Conservation (phyloP, 139 green algal species). For the Haematococcus lacustris region DNA sequence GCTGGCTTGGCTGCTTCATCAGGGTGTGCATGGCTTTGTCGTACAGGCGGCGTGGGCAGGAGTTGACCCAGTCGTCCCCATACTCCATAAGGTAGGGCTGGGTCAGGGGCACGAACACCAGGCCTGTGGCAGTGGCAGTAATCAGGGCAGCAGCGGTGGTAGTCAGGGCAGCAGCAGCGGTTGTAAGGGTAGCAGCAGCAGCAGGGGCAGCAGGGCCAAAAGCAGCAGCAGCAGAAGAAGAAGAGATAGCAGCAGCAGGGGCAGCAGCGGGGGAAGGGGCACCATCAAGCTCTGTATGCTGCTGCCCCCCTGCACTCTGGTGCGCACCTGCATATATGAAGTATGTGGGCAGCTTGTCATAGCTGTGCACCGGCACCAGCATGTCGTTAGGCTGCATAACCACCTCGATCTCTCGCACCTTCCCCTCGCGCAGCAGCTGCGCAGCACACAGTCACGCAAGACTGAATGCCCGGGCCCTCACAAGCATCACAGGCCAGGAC, state of each 20-base stretch:
- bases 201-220: no score
- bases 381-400: conserved; percentile 35
- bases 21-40: conserved; percentile 51
- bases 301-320: no score
- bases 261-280: no score
- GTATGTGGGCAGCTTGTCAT: conserved; percentile 53
- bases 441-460: background rate
- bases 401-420: conserved; percentile 17
- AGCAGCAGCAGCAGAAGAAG: no score
- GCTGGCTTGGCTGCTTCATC: conserved; percentile 33
- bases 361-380: conserved; percentile 60
- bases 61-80: conserved; percentile 53
- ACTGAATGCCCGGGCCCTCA: background rate
- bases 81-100: conserved; percentile 65
- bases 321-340: conserved; percentile 42
- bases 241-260: no score
- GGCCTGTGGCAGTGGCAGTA: conserved; percentile 33
- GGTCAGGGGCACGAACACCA: conserved; percentile 60
- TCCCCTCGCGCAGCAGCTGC: conserved; percentile 34
- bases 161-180: no score
- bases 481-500: no score
- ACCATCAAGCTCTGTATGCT: no score
- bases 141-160: no score
- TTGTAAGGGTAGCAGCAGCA: no score
- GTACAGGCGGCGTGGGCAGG: conserved; percentile 42